Evolutionary conservation across 2,329 filamentous ascomycete species (phyloP).

Genomic region (Akanthomyces muscarius): DNA sequence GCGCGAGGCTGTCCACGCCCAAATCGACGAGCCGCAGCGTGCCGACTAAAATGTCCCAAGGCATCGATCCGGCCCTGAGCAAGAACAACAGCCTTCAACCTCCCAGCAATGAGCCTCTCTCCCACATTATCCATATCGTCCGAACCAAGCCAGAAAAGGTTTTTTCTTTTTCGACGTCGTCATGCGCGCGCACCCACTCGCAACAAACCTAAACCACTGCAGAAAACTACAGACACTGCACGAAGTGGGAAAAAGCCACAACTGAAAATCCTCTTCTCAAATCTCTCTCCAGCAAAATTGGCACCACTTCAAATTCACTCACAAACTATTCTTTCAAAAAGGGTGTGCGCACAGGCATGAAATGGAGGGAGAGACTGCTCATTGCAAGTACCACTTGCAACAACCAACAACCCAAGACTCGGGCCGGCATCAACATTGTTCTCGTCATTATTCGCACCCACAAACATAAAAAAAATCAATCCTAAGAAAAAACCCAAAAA

Average conservation of each 20-base stretch:
- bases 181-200: not conserved
- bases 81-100: not conserved
- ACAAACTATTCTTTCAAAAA: not conserved
- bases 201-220: not conserved
- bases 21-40: too few relatives aligned
- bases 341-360: slow-evolving; percentile 1
- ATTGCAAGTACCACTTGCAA: not conserved
- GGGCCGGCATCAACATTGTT: not conserved
- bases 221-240: not conserved
- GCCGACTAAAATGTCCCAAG: too few relatives aligned
- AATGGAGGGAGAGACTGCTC: not conserved
- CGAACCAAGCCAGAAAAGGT: too few relatives aligned
- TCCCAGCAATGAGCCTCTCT: not conserved
- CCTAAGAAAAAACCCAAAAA: not conserved
- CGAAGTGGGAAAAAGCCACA: not conserved
- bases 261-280: not conserved
- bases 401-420: not conserved
- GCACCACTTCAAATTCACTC: not conserved
- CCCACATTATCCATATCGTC: not conserved
- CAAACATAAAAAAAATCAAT: not conserved
- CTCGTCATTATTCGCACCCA: not conserved
- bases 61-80: not conserved
- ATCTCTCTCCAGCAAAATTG: not conserved
- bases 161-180: not conserved
- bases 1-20: too few relatives aligned